Evolutionary conservation across 2,329 filamentous ascomycete genomes (phyloP).

Genomic region (Trichoderma gracile): DNA sequence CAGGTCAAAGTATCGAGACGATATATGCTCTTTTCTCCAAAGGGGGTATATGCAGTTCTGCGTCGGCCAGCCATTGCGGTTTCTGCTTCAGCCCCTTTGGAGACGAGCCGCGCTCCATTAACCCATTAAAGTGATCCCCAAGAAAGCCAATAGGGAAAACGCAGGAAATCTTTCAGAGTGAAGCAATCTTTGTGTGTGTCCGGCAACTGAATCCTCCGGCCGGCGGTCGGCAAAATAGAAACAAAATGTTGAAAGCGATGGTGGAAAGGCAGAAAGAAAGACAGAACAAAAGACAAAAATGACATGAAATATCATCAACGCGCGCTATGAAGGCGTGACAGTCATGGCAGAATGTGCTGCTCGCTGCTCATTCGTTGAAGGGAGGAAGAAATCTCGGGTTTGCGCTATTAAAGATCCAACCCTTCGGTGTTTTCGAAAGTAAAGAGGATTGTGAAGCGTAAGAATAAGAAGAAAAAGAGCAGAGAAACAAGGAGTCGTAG

Average conservation of each 20-base stretch:
- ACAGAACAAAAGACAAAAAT: not conserved
- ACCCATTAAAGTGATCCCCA: slow-evolving; percentile 14
- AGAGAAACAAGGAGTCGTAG: not conserved
- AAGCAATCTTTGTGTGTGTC: not conserved
- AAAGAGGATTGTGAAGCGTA: not conserved
- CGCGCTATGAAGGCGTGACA: slow-evolving; percentile 4
- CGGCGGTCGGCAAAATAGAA: slow-evolving; percentile 29
- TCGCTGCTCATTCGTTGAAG: not conserved
- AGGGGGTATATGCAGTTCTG: not conserved
- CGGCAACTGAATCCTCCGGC: slow-evolving; percentile 32
- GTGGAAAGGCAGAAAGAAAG: not conserved
- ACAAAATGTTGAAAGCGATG: not conserved
- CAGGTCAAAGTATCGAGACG: not conserved
- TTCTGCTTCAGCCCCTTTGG: not conserved
- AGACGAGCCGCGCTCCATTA: slow-evolving; percentile 13
- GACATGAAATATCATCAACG: not conserved
- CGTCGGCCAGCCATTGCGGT: slow-evolving; percentile 10
- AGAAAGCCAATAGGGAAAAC: not conserved
- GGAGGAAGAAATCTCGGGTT: not conserved
- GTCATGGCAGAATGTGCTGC: not conserved
- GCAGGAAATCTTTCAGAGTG: not conserved
- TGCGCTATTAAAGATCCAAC: not conserved
- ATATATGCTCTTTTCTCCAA: not conserved
- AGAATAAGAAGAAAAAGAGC: not conserved
- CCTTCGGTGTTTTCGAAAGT: not conserved